These are phyloP conservation scores for Alternaria arbusti DNA, from an alignment of 2,329 filamentous ascomycete genomes.

Conservation along the genomic window DNA sequence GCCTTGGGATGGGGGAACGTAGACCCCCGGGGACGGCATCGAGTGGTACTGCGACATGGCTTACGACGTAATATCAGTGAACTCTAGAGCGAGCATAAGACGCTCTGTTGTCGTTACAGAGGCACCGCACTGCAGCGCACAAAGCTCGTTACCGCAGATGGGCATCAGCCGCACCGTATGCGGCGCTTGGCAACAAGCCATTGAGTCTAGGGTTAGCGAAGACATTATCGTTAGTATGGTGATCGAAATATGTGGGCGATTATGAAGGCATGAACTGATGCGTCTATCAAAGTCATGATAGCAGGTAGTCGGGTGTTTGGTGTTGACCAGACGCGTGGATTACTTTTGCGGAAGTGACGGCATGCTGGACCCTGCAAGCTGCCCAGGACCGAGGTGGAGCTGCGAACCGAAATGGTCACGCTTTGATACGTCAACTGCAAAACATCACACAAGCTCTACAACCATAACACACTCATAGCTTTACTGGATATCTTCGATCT, in stretches of 20 bases:
- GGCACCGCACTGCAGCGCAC: constrained; percentile 1
- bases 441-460: neutral
- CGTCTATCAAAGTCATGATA: neutral
- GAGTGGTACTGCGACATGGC: constrained; percentile 44
- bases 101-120: neutral
- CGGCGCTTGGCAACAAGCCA: constrained; percentile 17
- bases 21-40: constrained; percentile 36
- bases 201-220: constrained; percentile 13
- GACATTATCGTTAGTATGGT: neutral
- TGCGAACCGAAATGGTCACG: neutral
- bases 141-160: constrained; percentile 1
- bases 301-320: neutral
- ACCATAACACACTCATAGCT: neutral
- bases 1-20: constrained; percentile 31
- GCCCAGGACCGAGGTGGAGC: neutral
- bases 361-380: constrained; percentile 3
- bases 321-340: neutral
- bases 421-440: neutral
- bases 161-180: constrained; percentile 19
- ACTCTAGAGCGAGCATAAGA: too few relatives aligned
- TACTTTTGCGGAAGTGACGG: constrained; percentile 5
- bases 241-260: neutral
- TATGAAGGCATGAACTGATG: neutral
- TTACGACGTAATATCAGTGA: neutral
- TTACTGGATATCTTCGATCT: neutral